Evolutionary conservation across 257 asterid genomes (phyloP), one percentile per base, ranked within the genome.

Genomic region (Przewalskia tangutica): DNA sequence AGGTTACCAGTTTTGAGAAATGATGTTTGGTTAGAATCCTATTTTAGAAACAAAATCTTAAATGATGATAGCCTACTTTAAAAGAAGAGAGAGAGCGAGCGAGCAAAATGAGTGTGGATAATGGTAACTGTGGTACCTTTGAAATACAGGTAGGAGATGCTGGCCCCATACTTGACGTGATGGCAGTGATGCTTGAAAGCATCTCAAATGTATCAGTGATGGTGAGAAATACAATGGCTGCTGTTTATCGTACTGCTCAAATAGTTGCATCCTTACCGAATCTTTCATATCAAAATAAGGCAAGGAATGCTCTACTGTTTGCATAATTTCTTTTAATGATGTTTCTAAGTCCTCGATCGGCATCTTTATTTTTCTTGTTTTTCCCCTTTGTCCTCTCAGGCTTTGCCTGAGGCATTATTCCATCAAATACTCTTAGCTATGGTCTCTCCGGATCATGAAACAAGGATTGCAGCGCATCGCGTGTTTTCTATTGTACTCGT

Each of bases 181-280:
- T 91, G 95, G 90, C 95, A 73, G 92, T 91, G 89, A 90, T 89
- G 95, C 82, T 91, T 91, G 95, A 91, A 88, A 87, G 87, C 86
- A 86, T 88, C 73, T 90, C 95, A 70, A 89, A 83, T 84, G 83
- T 79, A 88, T 63, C 95, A 82, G 89, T 87, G 58, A 91, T 90
- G 93, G 90, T 92, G 70, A 89, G 92, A 85, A 91, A 87, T 87
- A 89, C 93, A 80, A 84, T 91, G 83, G 85, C 90, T 38, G 89
- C 92, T 83, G 90, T 89, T 51, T 90, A 88, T 71, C 93, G 91
- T 46, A 87, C 89, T 1, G 92, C 92, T 54, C 91, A 91, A 73
- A 89, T 91, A 87, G 89, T 85, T 80, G 92, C 95, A 65, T 89
- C 83, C 85, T 83, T 89, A 77, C 93, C 95, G 32, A 90, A 90